Percentiles rank a stretch among this genome's conserved stretches.
Evolutionary conservation across 2,329 filamentous ascomycete genomes (phyloP).

Genomic region (Sarocladium kiliense): DNA sequence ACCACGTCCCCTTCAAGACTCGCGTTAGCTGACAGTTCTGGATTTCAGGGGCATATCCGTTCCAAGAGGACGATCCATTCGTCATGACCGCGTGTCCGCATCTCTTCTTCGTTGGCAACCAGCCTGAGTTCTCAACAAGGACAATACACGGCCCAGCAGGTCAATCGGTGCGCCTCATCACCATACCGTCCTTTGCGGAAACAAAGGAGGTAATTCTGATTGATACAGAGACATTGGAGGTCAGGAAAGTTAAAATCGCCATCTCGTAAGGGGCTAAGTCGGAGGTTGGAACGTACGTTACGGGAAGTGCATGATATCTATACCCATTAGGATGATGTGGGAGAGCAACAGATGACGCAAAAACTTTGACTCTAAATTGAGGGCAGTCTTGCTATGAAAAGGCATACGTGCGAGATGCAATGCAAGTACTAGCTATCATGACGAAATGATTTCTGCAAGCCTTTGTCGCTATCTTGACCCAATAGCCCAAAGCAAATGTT

Average conservation of each 20-base stretch:
- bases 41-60: conserved; percentile 82
- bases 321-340: too few relatives aligned
- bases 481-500: too few relatives aligned
- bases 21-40: conserved; percentile 12
- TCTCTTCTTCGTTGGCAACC: conserved; percentile 84
- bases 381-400: too few relatives aligned
- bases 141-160: conserved; percentile 62
- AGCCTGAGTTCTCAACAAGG: conserved; percentile 70
- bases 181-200: conserved; percentile 74
- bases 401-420: too few relatives aligned
- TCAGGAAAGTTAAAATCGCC: conserved; percentile 62
- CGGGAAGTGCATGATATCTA: too few relatives aligned
- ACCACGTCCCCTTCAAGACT: background rate
- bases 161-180: conserved; percentile 71
- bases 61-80: conserved; percentile 89
- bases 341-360: too few relatives aligned
- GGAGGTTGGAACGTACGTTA: too few relatives aligned
- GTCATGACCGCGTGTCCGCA: conserved; percentile 83
- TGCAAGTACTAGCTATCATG: too few relatives aligned
- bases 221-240: conserved; percentile 79
- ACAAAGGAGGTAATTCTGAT: conserved; percentile 78
- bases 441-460: too few relatives aligned
- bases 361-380: too few relatives aligned
- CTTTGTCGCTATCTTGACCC: too few relatives aligned
- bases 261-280: background rate